A percentile compares a stretch with the other conserved stretches of the same genome.
Conservation (phyloP, 805 yeast genomes). For the Candida alai region DNA sequence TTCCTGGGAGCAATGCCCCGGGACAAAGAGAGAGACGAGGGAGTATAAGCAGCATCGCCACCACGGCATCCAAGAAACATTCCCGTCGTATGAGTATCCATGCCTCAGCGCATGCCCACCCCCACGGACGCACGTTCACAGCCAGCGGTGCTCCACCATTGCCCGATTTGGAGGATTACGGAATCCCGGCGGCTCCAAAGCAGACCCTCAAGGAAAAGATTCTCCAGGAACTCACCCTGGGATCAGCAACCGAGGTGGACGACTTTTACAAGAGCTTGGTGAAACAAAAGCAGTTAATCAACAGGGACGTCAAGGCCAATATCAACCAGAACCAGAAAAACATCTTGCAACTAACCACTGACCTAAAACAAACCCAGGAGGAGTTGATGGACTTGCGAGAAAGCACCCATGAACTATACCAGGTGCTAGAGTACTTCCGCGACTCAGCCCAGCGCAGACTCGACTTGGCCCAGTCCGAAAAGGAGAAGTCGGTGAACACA, state of each 20-base stretch:
- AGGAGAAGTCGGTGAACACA: conserved; percentile 5
- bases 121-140: conserved; percentile 22
- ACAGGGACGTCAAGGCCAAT: conserved; percentile 53
- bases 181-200: conserved; percentile 4
- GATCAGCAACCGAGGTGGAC: conserved; percentile 70
- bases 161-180: conserved; percentile 17
- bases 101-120: conserved; percentile 34
- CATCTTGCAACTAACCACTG: conserved; percentile 55
- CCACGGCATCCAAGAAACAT: conserved; percentile 14
- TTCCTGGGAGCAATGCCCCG: no score
- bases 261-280: conserved; percentile 56
- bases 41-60: not conserved
- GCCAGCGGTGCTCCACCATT: conserved; percentile 31
- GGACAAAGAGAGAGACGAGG: not conserved
- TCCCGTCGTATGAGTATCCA: conserved; percentile 34
- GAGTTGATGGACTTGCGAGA: conserved; percentile 61
- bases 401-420: conserved; percentile 56
- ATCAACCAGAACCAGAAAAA: conserved; percentile 62
- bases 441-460: conserved; percentile 58
- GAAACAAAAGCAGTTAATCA: conserved; percentile 47
- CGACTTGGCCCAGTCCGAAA: conserved; percentile 33
- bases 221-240: conserved; percentile 47
- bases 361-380: conserved; percentile 58
- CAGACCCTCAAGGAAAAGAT: conserved; percentile 16
- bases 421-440: conserved; percentile 54